phyloP scores from a whole-genome alignment of 495 filamentous ascomycete species.

The Hypomontagnella submonticulosa region DNA sequence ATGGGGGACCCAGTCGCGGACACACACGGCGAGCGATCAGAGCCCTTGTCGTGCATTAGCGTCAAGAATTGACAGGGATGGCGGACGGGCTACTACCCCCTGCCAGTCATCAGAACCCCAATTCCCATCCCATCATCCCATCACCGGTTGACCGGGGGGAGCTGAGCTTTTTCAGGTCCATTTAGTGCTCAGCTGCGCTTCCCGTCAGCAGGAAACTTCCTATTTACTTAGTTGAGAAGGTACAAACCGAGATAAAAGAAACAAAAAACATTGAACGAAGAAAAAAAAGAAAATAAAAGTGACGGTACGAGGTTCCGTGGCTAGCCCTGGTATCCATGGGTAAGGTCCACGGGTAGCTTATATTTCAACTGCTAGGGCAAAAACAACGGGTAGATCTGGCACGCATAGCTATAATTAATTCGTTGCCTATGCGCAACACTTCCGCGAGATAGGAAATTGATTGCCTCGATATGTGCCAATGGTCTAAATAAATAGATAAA shows the following conservation, averaged over 20 bases:
- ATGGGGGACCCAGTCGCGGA: slow-evolving; percentile 26
- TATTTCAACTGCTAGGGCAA: too few species aligned
- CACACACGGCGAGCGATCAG: slow-evolving; percentile 45
- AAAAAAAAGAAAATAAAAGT: slow-evolving; percentile 9
- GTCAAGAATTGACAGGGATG: slow-evolving; percentile 36
- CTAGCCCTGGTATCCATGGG: neutral
- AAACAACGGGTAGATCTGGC: too few species aligned
- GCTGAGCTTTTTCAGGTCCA: slow-evolving; percentile 42
- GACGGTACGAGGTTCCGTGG: neutral
- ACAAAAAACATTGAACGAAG: neutral
- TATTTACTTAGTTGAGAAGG: slow-evolving; percentile 38
- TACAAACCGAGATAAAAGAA: slow-evolving; percentile 1
- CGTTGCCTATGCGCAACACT: neutral
- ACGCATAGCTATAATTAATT: neutral
- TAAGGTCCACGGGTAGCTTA: too few species aligned
- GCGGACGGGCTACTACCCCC: slow-evolving; percentile 30
- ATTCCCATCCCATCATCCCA: slow-evolving; percentile 35
- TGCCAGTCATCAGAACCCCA: slow-evolving; percentile 32
- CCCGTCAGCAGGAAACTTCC: slow-evolving; percentile 27
- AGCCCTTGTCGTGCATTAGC: slow-evolving; percentile 44
- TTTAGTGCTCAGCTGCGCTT: slow-evolving; percentile 36
- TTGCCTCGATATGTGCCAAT: slow-evolving; percentile 4
- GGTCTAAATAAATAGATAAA: slow-evolving; percentile 8
- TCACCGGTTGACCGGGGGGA: slow-evolving; percentile 25
- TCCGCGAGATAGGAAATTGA: neutral